Evolutionary conservation across 2,329 filamentous ascomycete genomes (phyloP).

Genomic region (Neonectria ditissima): DNA sequence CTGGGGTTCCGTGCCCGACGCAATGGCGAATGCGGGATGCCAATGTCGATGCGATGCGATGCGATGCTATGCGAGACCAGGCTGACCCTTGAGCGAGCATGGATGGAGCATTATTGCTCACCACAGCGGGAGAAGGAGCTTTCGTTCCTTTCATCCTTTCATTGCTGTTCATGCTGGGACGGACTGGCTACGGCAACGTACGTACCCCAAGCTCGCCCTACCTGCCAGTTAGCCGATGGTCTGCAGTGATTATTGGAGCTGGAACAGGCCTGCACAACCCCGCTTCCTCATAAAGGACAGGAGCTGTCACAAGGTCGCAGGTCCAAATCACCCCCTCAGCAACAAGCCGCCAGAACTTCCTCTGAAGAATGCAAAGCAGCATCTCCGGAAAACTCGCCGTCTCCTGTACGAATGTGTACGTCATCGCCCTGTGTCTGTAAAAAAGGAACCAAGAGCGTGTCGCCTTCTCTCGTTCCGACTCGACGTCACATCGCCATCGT

Average conservation of each 20-base stretch:
- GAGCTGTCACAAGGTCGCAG: not conserved
- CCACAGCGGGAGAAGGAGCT: not conserved
- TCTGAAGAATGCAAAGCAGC: slow-evolving; percentile 6
- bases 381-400: not conserved
- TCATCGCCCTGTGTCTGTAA: slow-evolving; percentile 6
- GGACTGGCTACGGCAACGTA: not conserved
- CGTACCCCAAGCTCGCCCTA: too few species aligned
- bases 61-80: not conserved
- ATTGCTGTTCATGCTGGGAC: not conserved
- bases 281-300: slow-evolving; percentile 7
- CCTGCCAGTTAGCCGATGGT: slow-evolving; percentile 8
- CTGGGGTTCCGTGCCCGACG: not conserved
- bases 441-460: not conserved
- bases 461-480: not conserved
- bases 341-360: not conserved
- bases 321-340: not conserved
- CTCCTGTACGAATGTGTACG: slow-evolving; percentile 10
- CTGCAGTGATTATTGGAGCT: not conserved
- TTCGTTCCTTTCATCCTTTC: not conserved
- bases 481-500: not conserved
- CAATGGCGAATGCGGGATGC: not conserved
- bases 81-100: not conserved
- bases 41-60: not conserved
- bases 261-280: slow-evolving; percentile 2
- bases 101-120: not conserved